Conservation (phyloP, 2,329 filamentous ascomycete genomes). For the Bipolaris sorokiniana region DNA sequence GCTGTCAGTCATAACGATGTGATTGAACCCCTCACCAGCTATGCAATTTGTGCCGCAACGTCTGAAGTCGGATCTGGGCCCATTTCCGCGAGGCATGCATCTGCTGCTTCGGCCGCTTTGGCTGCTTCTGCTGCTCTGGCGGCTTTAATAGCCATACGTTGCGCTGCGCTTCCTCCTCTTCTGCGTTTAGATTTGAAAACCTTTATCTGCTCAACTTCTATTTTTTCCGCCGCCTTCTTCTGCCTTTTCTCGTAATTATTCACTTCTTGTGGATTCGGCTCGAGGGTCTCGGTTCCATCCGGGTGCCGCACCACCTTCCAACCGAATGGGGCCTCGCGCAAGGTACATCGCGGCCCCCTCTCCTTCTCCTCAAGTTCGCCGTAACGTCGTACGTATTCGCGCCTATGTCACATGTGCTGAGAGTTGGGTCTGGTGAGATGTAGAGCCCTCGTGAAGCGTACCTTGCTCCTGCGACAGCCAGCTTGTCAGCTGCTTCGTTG, state of each 20-base stretch:
- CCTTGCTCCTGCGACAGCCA: conserved; percentile 73
- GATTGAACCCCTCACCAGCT: too few species aligned
- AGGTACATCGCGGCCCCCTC: neutral
- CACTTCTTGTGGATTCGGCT: neutral
- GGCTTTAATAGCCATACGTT: neutral
- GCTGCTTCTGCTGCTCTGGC: neutral
- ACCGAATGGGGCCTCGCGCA: neutral
- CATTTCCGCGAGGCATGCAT: too few species aligned
- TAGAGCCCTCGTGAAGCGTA: neutral
- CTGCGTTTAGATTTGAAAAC: neutral
- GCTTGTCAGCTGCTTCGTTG: conserved; percentile 77
- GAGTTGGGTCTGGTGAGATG: neutral
- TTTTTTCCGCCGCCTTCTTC: neutral
- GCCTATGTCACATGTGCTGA: neutral
- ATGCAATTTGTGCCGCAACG: too few species aligned
- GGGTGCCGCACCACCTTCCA: neutral
- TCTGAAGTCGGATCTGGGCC: too few species aligned
- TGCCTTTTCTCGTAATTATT: neutral
- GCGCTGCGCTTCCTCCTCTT: neutral
- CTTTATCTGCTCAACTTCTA: neutral
- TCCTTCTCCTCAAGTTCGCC: neutral
- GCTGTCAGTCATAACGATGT: too few species aligned
- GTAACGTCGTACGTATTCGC: neutral
- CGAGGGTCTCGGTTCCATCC: neutral
- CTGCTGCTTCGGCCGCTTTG: neutral